Percentiles rank a stretch among this genome's conserved stretches.
Evolutionary conservation across 805 yeast genomes (phyloP).

Genomic region (Candida tallmaniae): DNA sequence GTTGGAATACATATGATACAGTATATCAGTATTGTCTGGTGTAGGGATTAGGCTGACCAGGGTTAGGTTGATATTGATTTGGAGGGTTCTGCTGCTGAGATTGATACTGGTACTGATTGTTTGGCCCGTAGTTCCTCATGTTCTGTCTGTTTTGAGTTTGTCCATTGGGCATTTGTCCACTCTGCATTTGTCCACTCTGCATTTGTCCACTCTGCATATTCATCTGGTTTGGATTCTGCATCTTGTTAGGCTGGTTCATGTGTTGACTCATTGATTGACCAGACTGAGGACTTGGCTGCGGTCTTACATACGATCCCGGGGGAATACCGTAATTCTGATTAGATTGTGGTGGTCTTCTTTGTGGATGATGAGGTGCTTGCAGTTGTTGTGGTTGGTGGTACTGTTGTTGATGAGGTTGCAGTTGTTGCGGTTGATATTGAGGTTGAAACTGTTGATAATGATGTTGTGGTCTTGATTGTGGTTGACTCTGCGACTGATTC

Average conservation of each 20-base stretch:
- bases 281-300: conserved; percentile 7
- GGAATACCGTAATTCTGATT: conserved; percentile 10
- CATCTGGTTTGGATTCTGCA: no score
- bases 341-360: conserved; percentile 11
- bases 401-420: neutral
- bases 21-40: conserved; percentile 6
- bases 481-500: neutral
- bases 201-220: no score
- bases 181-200: no score
- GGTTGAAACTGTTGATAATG: neutral
- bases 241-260: no score
- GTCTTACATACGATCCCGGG: conserved; percentile 4
- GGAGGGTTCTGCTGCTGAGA: conserved; percentile 14
- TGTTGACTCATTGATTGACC: no score
- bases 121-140: conserved; percentile 12
- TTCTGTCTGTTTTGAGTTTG: conserved; percentile 2
- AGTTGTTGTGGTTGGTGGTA: neutral
- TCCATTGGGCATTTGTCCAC: conserved; percentile 3
- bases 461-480: neutral
- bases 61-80: conserved; percentile 14
- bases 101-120: conserved; percentile 13
- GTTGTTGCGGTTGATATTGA: neutral
- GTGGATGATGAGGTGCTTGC: conserved; percentile 1
- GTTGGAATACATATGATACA: conserved; percentile 9
- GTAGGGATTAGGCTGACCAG: conserved; percentile 10